Conservation (phyloP, 2,329 filamentous ascomycete species). For the Moelleriella libera region DNA sequence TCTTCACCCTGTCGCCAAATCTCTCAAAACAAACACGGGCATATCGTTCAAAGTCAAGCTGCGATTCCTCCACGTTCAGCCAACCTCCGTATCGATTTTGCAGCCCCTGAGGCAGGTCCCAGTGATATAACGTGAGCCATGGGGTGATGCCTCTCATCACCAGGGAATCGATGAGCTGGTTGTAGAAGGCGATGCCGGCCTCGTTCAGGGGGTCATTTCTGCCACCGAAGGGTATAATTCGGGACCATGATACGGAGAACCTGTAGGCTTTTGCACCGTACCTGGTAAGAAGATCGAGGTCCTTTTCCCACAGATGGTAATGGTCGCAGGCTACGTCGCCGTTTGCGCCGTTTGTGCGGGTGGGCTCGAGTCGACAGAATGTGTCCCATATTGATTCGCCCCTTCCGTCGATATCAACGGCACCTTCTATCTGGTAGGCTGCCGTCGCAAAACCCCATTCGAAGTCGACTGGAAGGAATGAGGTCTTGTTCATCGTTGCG, state of each 20-base stretch:
- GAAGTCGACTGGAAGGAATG: constrained; percentile 20
- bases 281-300: constrained; percentile 43
- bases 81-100: constrained; percentile 21
- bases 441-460: constrained; percentile 27
- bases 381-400: constrained; percentile 28
- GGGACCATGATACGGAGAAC: constrained; percentile 50
- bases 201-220: constrained; percentile 49
- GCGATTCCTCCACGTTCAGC: constrained; percentile 16
- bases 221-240: constrained; percentile 50
- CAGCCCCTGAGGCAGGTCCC: constrained; percentile 32
- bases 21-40: constrained; percentile 20
- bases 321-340: constrained; percentile 33
- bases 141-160: constrained; percentile 42
- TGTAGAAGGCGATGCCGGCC: constrained; percentile 44
- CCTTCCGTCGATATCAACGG: constrained; percentile 22
- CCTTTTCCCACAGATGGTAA: constrained; percentile 29
- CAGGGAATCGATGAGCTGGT: constrained; percentile 44
- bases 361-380: constrained; percentile 24
- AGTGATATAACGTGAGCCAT: constrained; percentile 50
- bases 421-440: constrained; percentile 30
- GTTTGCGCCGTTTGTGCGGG: constrained; percentile 22
- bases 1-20: constrained; percentile 25
- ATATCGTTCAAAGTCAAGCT: constrained; percentile 20
- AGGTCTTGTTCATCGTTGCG: constrained; percentile 3
- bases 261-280: constrained; percentile 47